These are phyloP conservation scores for Dothideomycetidae sp. DNA, from an alignment of 2,329 filamentous ascomycete species.

Conservation along the genomic window DNA sequence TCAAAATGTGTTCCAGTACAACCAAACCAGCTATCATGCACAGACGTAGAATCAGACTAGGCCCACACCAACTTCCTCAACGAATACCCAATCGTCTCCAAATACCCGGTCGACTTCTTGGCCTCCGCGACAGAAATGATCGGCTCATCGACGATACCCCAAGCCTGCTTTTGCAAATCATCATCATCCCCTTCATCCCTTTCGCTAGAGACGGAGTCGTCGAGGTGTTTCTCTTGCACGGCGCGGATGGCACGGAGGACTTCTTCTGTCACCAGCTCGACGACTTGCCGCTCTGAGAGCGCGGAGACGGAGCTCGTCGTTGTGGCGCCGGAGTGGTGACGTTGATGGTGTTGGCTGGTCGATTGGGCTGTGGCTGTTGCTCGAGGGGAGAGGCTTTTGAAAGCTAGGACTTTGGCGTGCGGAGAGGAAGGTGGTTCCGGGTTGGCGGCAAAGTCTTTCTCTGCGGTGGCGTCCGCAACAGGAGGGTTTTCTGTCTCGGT, in stretches of 20 bases:
- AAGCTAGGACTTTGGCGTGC: conserved; percentile 32
- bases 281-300: conserved; percentile 5
- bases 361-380: conserved; percentile 25
- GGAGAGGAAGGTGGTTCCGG: conserved; percentile 13
- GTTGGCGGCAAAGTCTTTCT: conserved; percentile 15
- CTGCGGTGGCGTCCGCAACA: conserved; percentile 6
- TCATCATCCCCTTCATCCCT: conserved; percentile 13
- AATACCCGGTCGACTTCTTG: conserved; percentile 67
- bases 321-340: background rate
- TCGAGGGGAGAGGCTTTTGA: conserved; percentile 40
- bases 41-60: conserved; percentile 25
- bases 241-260: conserved; percentile 6
- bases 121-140: conserved; percentile 78
- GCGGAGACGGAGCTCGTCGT: background rate
- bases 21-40: no score
- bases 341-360: conserved; percentile 1
- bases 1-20: no score
- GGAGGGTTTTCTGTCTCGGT: conserved; percentile 9
- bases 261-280: conserved; percentile 6
- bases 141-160: conserved; percentile 42
- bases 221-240: conserved; percentile 4
- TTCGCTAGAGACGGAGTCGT: no score
- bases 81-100: conserved; percentile 78
- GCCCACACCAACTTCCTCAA: conserved; percentile 91
- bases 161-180: conserved; percentile 15